Base-by-base conservation (phyloP, 306 rosid genomes). In the Gastrolobium bilobum region DNA sequence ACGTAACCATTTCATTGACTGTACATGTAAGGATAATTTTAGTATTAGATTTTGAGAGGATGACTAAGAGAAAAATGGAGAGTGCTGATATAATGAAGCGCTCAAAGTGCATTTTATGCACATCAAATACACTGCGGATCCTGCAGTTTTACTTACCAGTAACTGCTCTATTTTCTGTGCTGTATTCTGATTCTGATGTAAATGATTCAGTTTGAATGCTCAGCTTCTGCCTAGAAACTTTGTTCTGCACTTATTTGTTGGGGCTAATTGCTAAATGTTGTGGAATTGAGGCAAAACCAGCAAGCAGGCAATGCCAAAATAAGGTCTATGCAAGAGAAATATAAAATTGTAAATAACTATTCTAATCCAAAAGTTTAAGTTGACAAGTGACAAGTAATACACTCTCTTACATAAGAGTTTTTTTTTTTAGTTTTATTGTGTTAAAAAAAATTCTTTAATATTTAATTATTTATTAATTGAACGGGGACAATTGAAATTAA, bases 31-130 rank as follows among this genome's bases (percentile, higher is more conserved):
- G 35, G 35, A 29, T 42, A 66, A 5, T 66, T 66, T n/a, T 20
- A 13, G 40, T 68, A 7, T 47, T 48, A 31, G n/a, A 31, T 30
- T 68, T 13, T 47, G 59, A 68, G 26, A 66, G 20, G 54, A 65
- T 20, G 40, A 7, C 43, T 47, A 31, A 4, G 3, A 8, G 4
- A 31, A 31, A 31, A 43, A 5, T 37, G 69, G 31, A 34, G 42
- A 46, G 40, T 46, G 38, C 26, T 67, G 57, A 10, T 42, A 6
- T 64, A 14, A 6, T 38, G 33, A 63, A 14, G 70, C 68, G 38
- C 47, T 14, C 51, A 15, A 3, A 26, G 10, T 13, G 9, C 10
- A 0, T 3, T 30, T 30, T 46, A 30, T 46, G 43, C 57, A 29
- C 56, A 46, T 43, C 53, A 26, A 64, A 39, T 4, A 15, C 70